Evolutionary conservation across 305 asterid species (phyloP).

Genomic region (Fraxinus nigra): DNA sequence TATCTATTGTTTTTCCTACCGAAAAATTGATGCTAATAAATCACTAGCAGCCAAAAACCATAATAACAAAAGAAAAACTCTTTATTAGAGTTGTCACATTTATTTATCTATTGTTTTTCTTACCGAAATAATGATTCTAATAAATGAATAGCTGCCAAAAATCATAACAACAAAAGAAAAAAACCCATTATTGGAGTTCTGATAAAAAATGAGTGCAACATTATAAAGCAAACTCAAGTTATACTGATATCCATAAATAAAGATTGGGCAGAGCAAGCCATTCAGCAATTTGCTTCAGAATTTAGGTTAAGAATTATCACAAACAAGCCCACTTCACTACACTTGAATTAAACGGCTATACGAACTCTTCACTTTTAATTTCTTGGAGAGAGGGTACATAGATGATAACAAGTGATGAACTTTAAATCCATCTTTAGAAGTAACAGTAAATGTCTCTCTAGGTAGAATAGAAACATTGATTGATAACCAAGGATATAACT

Average conservation of each 20-base stretch:
- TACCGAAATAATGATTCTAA: neutral
- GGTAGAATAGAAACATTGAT: neutral
- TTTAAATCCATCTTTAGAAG: neutral
- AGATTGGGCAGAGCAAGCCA: neutral
- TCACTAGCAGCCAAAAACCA: neutral
- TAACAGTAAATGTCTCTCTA: neutral
- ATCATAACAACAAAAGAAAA: neutral
- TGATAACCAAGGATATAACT: neutral
- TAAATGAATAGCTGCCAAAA: neutral
- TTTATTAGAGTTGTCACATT: too few relatives aligned
- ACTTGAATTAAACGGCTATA: neutral
- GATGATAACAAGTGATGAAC: neutral
- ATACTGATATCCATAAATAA: neutral
- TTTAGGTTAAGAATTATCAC: neutral
- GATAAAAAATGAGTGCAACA: neutral
- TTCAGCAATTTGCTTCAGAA: neutral
- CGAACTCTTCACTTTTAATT: neutral
- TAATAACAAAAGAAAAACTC: neutral
- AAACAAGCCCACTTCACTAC: neutral
- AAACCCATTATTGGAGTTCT: neutral
- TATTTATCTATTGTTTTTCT: conserved; percentile 8
- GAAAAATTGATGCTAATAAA: neutral
- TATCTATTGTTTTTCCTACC: conserved; percentile 4
- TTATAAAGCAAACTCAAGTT: neutral
- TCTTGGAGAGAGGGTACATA: neutral